Conservation (phyloP, 345 rosid species). For the Linum trigynum region DNA sequence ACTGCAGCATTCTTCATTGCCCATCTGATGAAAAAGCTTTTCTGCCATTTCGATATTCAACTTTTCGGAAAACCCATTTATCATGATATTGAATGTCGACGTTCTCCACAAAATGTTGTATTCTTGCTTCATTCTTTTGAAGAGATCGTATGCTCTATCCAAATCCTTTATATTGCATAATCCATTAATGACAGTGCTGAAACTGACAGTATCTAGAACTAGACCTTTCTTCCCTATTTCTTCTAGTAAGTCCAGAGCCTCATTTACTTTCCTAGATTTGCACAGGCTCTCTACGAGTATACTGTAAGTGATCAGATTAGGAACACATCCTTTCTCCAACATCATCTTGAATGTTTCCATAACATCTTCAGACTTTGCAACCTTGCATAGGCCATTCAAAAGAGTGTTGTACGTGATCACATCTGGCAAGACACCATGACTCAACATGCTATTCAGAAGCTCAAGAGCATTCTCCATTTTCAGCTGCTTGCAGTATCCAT, state of each 20-base stretch:
- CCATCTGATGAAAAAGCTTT: slow-evolving; percentile 67
- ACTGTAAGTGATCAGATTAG: slow-evolving; percentile 69
- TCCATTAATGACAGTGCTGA: slow-evolving; percentile 62
- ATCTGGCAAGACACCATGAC: slow-evolving; percentile 60
- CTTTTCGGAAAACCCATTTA: slow-evolving; percentile 55
- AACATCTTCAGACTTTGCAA: slow-evolving; percentile 65
- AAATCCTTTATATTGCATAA: slow-evolving; percentile 56
- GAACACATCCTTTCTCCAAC: slow-evolving; percentile 59
- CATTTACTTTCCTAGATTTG: slow-evolving; percentile 45
- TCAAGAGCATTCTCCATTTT: slow-evolving; percentile 68
- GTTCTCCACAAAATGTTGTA: slow-evolving; percentile 44
- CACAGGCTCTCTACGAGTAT: slow-evolving; percentile 84
- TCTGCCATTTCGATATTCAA: slow-evolving; percentile 48
- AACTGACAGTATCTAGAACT: slow-evolving; percentile 50
- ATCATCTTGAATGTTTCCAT: slow-evolving; percentile 61
- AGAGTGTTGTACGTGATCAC: slow-evolving; percentile 78
- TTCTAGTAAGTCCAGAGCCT: slow-evolving; percentile 54
- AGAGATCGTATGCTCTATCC: slow-evolving; percentile 51
- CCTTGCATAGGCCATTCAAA: slow-evolving; percentile 85
- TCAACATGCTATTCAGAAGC: slow-evolving; percentile 57
- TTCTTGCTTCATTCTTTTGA: slow-evolving; percentile 45
- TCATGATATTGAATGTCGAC: slow-evolving; percentile 67
- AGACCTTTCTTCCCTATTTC: slow-evolving; percentile 50
- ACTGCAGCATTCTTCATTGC: slow-evolving; percentile 31
- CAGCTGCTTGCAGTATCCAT: slow-evolving; percentile 65